Base-by-base conservation (phyloP, 495 filamentous ascomycete genomes). In the Glonium stellatum region DNA sequence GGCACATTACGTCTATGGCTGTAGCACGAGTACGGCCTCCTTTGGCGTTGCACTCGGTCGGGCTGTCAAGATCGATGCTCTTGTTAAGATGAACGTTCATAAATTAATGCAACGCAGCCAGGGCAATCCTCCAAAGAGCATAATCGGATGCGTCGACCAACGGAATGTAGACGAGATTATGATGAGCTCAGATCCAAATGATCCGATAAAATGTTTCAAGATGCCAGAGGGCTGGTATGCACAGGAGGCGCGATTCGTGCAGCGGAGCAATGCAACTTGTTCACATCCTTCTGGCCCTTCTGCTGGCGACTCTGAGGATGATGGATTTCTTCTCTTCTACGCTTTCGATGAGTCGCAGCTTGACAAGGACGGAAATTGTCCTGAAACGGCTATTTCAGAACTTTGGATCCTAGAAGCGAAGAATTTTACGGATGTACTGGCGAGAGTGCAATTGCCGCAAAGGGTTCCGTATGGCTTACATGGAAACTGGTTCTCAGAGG, bases 391-490 rank as follows among this genome's bases (percentile, higher is more conserved):
- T 0, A 73, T 62, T 36, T 79, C 77, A 21, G 83, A 87, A 71
- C 71, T 87, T n/a, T 87, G 84, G 84, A 72, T 87, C 34, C 76
- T 87, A 53, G 77, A 86, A 65, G 84, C 83, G 15, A 74, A 61
- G 53, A 72, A 72, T 10, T 85, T 87, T 82, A 73, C 59, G 47
- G 73, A 80, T 6, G 75, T 87, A 0, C 70, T 84, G 25, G 79
- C 77, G 10, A 77, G 67, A 55, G 74, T 87, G 36, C 61, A 67
- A 34, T 68, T 87, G 49, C 83, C 84, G 18, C 83, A 85, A 68
- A 67, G 83, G 27, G 84, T 87, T 5, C 84, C 84, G 19, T 86
- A 86, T 64, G 84, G 84, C 0, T 69, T 87, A 56, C 84, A 87
- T 72, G 83, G 84, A 9, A 76, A 75, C 49, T 87, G 84, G 84